Base-by-base conservation (phyloP, 176 grass and related monocot species). In the maize (Zea mays) region DNA sequence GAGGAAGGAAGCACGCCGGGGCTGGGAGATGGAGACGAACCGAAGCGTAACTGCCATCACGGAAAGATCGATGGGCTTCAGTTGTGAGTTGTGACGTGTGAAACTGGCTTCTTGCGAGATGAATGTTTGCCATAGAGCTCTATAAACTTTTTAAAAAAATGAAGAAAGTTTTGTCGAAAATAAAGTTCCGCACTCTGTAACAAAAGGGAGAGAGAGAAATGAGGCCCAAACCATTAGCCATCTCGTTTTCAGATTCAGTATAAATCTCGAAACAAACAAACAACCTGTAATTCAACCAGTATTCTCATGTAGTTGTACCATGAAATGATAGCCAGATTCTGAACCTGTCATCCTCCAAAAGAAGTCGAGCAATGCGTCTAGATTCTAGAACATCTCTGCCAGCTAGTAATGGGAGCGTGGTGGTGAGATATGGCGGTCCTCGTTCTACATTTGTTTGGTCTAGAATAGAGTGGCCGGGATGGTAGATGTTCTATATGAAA, bases 1-100 rank as follows among this genome's bases (percentile, higher is more conserved):
- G 5, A 76, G 34, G 55, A 84, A 84, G 82, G 74, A 84, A 62
- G 44, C 35, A 5, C 72, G 49, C 40, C 21, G 19, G 38, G 34
- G 10, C 3, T 6, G 59, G 34, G 35, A 5, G 50, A 16, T 5
- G 17, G 17, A 20, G 8, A 3, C 19, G 17, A 19, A 21, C 40
- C 17, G 17, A 44, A 67, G 45, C 19, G 43, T 21, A 48, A 48
- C 19, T 15, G n/a, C 19, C n/a, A 33, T 33, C 43, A 69, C 42
- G 0, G 43, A 3, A 69, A 17, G 11, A 70, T 68, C 2, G 10
- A 69, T 67, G 65, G 65, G 17, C 16, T 67, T 67, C 9, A 5
- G 5, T 13, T 45, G 66, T 60, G 8, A 27, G 5, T 27, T 45
- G 66, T 60, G 20, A 27, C 19, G 0, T 34, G 58, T 34, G 10